These are phyloP conservation scores for Tolypocladium ovalisporum DNA, from an alignment of 2,329 filamentous ascomycete genomes.

Conservation along the genomic window DNA sequence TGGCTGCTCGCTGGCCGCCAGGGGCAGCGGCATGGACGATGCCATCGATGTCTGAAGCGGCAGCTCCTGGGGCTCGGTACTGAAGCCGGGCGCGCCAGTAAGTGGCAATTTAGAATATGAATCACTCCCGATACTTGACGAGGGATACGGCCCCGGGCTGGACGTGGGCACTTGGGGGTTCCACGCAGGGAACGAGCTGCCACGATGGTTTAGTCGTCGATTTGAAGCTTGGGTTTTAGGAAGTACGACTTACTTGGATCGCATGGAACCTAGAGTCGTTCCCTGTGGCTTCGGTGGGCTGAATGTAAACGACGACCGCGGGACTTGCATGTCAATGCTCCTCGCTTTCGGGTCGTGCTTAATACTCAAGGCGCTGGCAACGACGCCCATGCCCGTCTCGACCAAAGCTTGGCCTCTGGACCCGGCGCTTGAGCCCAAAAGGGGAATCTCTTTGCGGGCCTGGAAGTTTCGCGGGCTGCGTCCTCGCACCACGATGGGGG, in stretches of 20 bases:
- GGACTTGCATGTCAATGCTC: slow-evolving; percentile 40
- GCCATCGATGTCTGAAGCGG: slow-evolving; percentile 40
- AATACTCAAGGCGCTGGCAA: slow-evolving; percentile 42
- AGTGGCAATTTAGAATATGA: slow-evolving; percentile 43
- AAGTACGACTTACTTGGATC: slow-evolving; percentile 43
- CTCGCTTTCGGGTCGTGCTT: slow-evolving; percentile 45
- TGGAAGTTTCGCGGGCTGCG: slow-evolving; percentile 93
- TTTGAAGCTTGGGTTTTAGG: not conserved
- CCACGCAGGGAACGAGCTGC: slow-evolving; percentile 49
- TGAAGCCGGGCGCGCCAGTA: slow-evolving; percentile 34
- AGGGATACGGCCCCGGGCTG: slow-evolving; percentile 34
- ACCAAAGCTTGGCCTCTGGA: slow-evolving; percentile 66
- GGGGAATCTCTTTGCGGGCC: slow-evolving; percentile 81
- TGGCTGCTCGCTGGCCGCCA: slow-evolving; percentile 37
- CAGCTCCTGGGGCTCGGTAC: slow-evolving; percentile 42
- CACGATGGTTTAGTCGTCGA: slow-evolving; percentile 12
- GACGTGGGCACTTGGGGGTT: slow-evolving; percentile 38
- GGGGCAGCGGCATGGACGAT: slow-evolving; percentile 39
- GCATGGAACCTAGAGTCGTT: slow-evolving; percentile 39
- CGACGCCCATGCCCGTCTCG: slow-evolving; percentile 50
- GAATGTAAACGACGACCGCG: slow-evolving; percentile 47
- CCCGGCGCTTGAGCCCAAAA: slow-evolving; percentile 65
- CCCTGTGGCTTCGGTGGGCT: slow-evolving; percentile 44
- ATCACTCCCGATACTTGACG: slow-evolving; percentile 38
- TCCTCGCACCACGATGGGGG: slow-evolving; percentile 86